Conservation (phyloP, 495 filamentous ascomycete genomes). For the Aspergillus diversus region DNA sequence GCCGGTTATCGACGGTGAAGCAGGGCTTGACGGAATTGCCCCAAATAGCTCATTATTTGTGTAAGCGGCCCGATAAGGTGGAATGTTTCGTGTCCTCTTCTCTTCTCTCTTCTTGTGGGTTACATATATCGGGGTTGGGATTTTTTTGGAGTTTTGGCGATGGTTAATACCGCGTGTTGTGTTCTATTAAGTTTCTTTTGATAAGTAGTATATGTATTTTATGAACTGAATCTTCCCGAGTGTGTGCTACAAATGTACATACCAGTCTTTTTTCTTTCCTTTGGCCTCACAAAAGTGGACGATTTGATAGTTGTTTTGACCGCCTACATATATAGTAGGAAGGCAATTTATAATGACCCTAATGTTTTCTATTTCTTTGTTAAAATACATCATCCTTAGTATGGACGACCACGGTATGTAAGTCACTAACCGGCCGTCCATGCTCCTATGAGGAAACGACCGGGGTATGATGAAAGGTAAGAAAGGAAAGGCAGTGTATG, state of each 20-base stretch:
- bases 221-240: background rate
- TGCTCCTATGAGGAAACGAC: background rate
- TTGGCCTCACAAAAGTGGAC: background rate
- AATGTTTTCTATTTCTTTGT: too few relatives aligned
- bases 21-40: constrained; percentile 34
- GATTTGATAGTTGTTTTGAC: too few relatives aligned
- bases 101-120: background rate
- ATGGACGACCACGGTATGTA: background rate
- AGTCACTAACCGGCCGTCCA: background rate
- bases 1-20: constrained; percentile 39
- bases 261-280: background rate
- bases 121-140: constrained; percentile 9
- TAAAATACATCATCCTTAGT: too few relatives aligned
- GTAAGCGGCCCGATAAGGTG: background rate
- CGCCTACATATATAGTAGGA: too few relatives aligned
- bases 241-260: background rate
- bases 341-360: too few relatives aligned
- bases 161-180: background rate
- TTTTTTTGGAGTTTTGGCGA: constrained; percentile 9
- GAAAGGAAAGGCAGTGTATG: background rate
- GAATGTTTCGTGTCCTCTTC: background rate
- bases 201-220: background rate
- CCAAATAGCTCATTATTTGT: constrained; percentile 43
- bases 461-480: background rate
- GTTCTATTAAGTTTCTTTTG: background rate